phyloP scores from a whole-genome alignment of 2,329 filamentous ascomycete genomes.

The Penicillium thymicola region DNA sequence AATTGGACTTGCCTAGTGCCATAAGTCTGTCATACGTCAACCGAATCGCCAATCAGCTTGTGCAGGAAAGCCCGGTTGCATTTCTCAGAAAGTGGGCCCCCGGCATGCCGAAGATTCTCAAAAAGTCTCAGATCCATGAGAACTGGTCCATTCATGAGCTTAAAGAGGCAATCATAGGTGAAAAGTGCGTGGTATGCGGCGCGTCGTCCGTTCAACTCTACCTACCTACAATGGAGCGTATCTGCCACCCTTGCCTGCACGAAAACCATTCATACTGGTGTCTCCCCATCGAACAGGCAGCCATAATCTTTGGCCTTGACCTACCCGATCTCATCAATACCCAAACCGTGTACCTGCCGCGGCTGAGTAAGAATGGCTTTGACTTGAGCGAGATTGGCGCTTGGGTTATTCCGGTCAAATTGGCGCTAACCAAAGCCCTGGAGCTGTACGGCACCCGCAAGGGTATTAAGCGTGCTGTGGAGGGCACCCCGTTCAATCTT shows the following conservation, averaged over 20 bases:
- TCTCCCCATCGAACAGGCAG: background rate
- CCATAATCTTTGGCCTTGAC: background rate
- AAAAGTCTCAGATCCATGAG: background rate
- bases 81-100: background rate
- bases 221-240: background rate
- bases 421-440: background rate
- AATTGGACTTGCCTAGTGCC: background rate
- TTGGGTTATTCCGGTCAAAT: background rate
- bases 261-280: background rate
- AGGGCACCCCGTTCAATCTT: background rate
- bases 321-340: background rate
- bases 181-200: background rate
- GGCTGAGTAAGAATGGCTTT: background rate
- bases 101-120: background rate
- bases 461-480: background rate
- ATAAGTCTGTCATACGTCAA: background rate
- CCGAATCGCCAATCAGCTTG: background rate
- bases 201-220: background rate
- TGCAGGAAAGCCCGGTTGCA: background rate
- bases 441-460: background rate
- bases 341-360: background rate
- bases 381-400: background rate
- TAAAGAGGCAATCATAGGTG: background rate
- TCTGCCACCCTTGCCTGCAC: background rate
- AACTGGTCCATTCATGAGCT: background rate